These are phyloP conservation scores for Dioszegia hungarica DNA, from an alignment of 768 basidiomycete genomes.

Conservation along the genomic window DNA sequence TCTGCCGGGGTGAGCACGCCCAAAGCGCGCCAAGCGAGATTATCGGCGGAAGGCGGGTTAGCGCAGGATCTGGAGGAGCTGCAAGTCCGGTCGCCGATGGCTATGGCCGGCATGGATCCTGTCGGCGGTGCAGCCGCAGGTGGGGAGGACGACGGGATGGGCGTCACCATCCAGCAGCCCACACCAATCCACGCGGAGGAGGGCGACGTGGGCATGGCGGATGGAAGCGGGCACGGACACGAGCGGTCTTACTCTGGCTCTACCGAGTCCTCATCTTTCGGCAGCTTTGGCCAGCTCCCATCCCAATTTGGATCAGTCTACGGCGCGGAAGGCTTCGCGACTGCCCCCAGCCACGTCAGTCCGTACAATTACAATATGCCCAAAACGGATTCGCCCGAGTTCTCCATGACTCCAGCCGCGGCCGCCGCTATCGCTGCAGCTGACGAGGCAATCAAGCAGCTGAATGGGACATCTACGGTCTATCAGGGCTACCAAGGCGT, in stretches of 20 bases:
- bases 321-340: conserved; percentile 36
- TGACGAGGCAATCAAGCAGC: conserved; percentile 32
- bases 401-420: conserved; percentile 19
- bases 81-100: conserved; percentile 4
- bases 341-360: neutral
- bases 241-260: conserved; percentile 28
- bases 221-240: conserved; percentile 2
- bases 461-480: conserved; percentile 37
- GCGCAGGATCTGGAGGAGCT: conserved; percentile 14
- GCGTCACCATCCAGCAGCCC: neutral
- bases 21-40: conserved; percentile 13
- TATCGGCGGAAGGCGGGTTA: neutral
- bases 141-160: neutral
- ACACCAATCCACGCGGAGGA: neutral
- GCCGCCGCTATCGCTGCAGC: conserved; percentile 34
- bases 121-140: neutral
- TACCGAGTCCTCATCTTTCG: conserved; percentile 23
- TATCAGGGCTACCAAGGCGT: conserved; percentile 21
- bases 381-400: conserved; percentile 9
- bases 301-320: conserved; percentile 35
- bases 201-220: neutral
- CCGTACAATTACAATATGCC: conserved; percentile 1
- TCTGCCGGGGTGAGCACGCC: conserved; percentile 28
- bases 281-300: conserved; percentile 16
- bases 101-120: neutral